Base-by-base conservation (phyloP, 2,329 filamentous ascomycete species). In the Endoconidiophora polonica region DNA sequence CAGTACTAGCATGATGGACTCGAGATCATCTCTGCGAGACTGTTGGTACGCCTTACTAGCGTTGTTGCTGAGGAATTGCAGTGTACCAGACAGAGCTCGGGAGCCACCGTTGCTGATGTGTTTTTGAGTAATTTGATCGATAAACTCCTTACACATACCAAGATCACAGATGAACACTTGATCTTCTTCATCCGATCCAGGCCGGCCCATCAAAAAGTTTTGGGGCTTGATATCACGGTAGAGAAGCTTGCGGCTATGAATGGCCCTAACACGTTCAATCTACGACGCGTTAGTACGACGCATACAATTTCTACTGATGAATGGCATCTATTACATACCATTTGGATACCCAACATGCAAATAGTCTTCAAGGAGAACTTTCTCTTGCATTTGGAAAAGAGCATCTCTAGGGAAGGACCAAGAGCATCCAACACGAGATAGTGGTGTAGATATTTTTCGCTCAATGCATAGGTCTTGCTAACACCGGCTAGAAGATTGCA, bases 141-240 rank as follows among this genome's bases (percentile, higher is more conserved):
- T 46, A n/a, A 46, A 53, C 37, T 49, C 43, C 16, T 49, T 53
- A 38, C 43, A 44, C 46, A 53, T 49, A 47, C 51, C 51, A 12
- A 53, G 44, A 33, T 53, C 51, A n/a, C 49, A 43, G 4, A 53
- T 39, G 33, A 42, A 49, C 20, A 53, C 42, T n/a, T 49, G 29
- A 33, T 48, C 20, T 23, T 36, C 44, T 14, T 46, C 46, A 12
- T 36, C 41, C 5, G 46, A 45, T 12, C 42, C 29, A n/a, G 51
- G 24, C 23, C 26, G 46, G 42, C 51, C 46, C 33, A 94, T 66
- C 4, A 94, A 70, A 58, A 87, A 94, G 58, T 94, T 94, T 61
- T 81, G 86, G 2, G 86, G 86, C 62, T 94, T 94, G 29, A 94
- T 69, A 61, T 94, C 86, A 52, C 86, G 77, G 60, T 94, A 87